Evolutionary conservation across 441 rosid species (phyloP), one percentile per base, ranked within the genome.

Genomic region (Theobroma grandiflorum): DNA sequence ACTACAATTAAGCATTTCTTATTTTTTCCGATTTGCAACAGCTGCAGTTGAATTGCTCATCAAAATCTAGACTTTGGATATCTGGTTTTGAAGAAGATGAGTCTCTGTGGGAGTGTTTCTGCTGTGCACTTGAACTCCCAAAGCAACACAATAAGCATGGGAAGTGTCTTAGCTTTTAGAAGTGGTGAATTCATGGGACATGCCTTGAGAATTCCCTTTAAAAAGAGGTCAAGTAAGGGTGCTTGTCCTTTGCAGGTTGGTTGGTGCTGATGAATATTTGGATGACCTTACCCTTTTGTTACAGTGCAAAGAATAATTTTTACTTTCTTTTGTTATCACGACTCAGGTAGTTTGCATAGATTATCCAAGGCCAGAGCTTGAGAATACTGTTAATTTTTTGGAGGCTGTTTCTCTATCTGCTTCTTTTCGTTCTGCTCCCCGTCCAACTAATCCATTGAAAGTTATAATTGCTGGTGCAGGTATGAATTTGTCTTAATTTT

Each of bases 401-500:
- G 98, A 94, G 86, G 98, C 98, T 78, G 97, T 98, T 7, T 86
- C 87, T 82, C 83, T 96, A 31, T 94, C 98, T 70, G 85, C 98
- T 37, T 82, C 90, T 61, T 94, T 96, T 79, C 91, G 88, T 43
- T 76, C 90, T 81, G 86, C 93, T 61, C 85, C 94, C 22, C 94
- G 88, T 76, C 98, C 98, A 6, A 61, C 80, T 37, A 93, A 90
- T 79, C 96, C 98, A 38, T 84, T 94, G 77, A 92, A 96, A 72
- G 88, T 94, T 82, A 91, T 96, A 49, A 88, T 96, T 84, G 98
- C 98, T 66, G 98, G 98, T 85, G 98, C 97, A 90, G 97, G 98
- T 94, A 75, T 81, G 20, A 45, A 49, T 45, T 66, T 47, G 3
- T 43, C 26, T 40, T 58, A 6, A 6, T 38, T 31, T 61, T 72